Percentiles rank a stretch among this genome's conserved stretches.
Conservation (phyloP, 2,329 filamentous ascomycete genomes). For the Aspergillus sp. region DNA sequence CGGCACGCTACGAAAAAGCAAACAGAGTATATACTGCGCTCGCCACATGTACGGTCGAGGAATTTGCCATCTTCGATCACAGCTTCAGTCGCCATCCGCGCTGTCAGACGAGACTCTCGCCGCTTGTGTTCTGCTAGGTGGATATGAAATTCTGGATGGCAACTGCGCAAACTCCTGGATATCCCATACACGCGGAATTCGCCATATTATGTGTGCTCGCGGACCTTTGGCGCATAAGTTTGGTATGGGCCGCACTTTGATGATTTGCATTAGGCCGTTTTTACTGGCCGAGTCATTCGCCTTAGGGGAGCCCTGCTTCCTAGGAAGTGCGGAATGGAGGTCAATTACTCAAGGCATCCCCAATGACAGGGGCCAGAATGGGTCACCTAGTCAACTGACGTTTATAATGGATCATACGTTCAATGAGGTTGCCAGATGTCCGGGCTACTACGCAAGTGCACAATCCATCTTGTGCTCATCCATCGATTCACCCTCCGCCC, state of each 20-base stretch:
- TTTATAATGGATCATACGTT: slow-evolving; percentile 6
- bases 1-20: background rate
- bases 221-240: slow-evolving; percentile 8
- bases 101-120: slow-evolving; percentile 12
- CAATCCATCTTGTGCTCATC: background rate
- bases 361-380: background rate
- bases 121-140: slow-evolving; percentile 9
- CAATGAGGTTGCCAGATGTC: slow-evolving; percentile 12
- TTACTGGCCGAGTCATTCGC: slow-evolving; percentile 8
- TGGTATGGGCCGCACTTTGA: slow-evolving; percentile 11
- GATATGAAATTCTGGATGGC: slow-evolving; percentile 12
- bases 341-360: background rate
- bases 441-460: slow-evolving; percentile 4
- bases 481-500: background rate
- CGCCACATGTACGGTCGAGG: slow-evolving; percentile 13
- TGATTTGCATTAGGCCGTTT: slow-evolving; percentile 9
- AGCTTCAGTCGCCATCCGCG: slow-evolving; percentile 2
- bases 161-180: background rate
- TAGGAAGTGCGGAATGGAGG: slow-evolving; percentile 8
- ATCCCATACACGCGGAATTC: slow-evolving; percentile 5
- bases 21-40: slow-evolving; percentile 2
- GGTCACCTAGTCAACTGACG: background rate
- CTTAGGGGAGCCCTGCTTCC: slow-evolving; percentile 6
- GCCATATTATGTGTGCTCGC: slow-evolving; percentile 8
- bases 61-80: slow-evolving; percentile 2